phyloP scores from a whole-genome alignment of 108 stramenopile species.

The Cylindrotheca closterium region DNA sequence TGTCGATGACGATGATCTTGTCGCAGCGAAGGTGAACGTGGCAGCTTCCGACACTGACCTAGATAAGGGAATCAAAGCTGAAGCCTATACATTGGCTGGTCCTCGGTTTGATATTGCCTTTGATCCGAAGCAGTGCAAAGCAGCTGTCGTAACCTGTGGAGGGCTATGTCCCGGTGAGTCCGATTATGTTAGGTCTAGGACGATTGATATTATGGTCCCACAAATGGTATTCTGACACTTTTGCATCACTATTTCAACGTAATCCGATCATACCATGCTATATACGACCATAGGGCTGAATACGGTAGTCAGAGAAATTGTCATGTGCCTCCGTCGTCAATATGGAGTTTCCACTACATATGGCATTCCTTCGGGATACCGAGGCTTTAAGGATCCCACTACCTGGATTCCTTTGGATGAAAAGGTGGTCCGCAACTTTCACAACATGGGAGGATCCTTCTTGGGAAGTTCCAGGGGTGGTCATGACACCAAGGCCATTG shows the following conservation, averaged over 20 bases:
- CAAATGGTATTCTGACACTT: conserved; percentile 64
- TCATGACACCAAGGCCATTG: conserved; percentile 65
- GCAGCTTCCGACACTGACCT: conserved; percentile 11
- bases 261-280: too few relatives aligned
- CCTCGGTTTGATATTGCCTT: conserved; percentile 86
- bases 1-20: conserved; percentile 22
- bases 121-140: conserved; percentile 81
- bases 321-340: conserved; percentile 40
- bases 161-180: conserved; percentile 29
- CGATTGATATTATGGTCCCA: too few relatives aligned
- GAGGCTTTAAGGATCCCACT: conserved; percentile 58
- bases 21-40: conserved; percentile 26
- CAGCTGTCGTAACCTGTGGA: conserved; percentile 86
- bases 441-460: conserved; percentile 79
- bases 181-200: conserved; percentile 39
- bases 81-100: conserved; percentile 76
- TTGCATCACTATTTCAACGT: conserved; percentile 20
- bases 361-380: conserved; percentile 76
- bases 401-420: conserved; percentile 15
- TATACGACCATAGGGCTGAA: conserved; percentile 77
- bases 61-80: conserved; percentile 9
- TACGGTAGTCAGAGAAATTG: conserved; percentile 81
- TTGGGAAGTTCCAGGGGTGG: conserved; percentile 81
- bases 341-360: conserved; percentile 62
- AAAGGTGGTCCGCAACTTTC: conserved; percentile 58